phyloP scores from a whole-genome alignment of 2,329 filamentous ascomycete genomes.

The Zalaria obscura region DNA sequence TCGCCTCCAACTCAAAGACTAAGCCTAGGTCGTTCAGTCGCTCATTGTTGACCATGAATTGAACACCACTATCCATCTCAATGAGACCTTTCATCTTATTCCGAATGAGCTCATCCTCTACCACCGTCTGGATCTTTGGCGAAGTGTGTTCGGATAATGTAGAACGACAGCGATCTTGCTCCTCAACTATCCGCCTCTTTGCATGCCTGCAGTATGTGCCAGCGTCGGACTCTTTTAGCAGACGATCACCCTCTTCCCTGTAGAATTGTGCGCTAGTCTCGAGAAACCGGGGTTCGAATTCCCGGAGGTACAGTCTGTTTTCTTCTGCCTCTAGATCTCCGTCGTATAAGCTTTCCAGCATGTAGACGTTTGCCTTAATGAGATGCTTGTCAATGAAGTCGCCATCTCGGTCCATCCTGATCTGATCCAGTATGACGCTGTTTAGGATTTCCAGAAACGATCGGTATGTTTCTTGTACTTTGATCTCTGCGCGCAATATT shows the following conservation, averaged over 20 bases:
- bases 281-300: slow-evolving; percentile 71
- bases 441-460: slow-evolving; percentile 63
- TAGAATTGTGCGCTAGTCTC: slow-evolving; percentile 62
- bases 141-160: slow-evolving; percentile 62
- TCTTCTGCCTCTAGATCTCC: slow-evolving; percentile 62
- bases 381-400: slow-evolving; percentile 75
- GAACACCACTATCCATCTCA: slow-evolving; percentile 72
- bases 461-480: slow-evolving; percentile 25
- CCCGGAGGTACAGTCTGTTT: slow-evolving; percentile 68
- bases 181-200: slow-evolving; percentile 60
- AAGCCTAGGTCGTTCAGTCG: slow-evolving; percentile 63
- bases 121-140: slow-evolving; percentile 58
- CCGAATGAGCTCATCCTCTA: slow-evolving; percentile 69
- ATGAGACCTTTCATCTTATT: slow-evolving; percentile 70
- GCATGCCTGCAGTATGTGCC: slow-evolving; percentile 69
- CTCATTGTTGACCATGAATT: slow-evolving; percentile 85
- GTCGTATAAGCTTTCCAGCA: slow-evolving; percentile 83
- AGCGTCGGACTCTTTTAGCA: slow-evolving; percentile 68
- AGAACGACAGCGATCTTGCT: slow-evolving; percentile 68
- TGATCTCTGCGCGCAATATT: slow-evolving; percentile 52
- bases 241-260: slow-evolving; percentile 52
- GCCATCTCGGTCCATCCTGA: slow-evolving; percentile 82
- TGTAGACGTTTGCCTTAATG: slow-evolving; percentile 70
- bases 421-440: slow-evolving; percentile 74
- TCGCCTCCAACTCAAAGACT: slow-evolving; percentile 63